Evolutionary conservation across 1,284 basidiomycete species (phyloP), one percentile per base, ranked within the genome.

Genomic region (Phlebopus sp.): DNA sequence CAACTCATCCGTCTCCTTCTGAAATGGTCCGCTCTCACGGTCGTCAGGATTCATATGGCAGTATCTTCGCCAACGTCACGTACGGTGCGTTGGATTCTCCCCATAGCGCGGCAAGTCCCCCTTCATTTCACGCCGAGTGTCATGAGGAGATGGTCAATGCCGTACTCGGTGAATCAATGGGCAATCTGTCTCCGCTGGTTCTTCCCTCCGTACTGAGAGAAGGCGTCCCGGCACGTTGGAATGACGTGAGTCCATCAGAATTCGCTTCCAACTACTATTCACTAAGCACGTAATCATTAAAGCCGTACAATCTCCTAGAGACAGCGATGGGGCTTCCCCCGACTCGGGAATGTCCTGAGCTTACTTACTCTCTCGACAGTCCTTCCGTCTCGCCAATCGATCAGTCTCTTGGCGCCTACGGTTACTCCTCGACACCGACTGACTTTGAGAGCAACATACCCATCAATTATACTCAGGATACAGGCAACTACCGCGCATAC

Each of bases 271-370:
- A 21, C 38, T 44, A 44, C 39, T 18, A 39, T 45, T 17, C 48
- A 4, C 27, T 54, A 42, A 63, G 30, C 44, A 61, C 51, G 53
- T 54, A 58, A 60, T 51, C n/a, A 42, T 47, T n/a, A 47, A 48
- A 68, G 62, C 63, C 62, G 39, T 68, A 60, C 29, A 64, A 64
- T 57, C 66, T 64, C 54, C 63, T 64, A 27, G 63, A 63, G 47
- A 63, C 64, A 27, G 59, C 64, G 11, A 54, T 62, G 8, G 64
- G 66, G 27, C 15, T 64, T 14, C 62, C 62, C 2, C 63, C 63
- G 10, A 37, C 64, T 0, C 47, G 53, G 8, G 56, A 65, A 14
- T 67, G 56, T 34, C 41, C 62, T 0, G 47, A 49, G 21, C 41
- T 65, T 30, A 42, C 59, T 1, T 68, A 67, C 29, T 19, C 47